phyloP scores from a whole-genome alignment of 805 yeast species.

The Pichia paraexigua region DNA sequence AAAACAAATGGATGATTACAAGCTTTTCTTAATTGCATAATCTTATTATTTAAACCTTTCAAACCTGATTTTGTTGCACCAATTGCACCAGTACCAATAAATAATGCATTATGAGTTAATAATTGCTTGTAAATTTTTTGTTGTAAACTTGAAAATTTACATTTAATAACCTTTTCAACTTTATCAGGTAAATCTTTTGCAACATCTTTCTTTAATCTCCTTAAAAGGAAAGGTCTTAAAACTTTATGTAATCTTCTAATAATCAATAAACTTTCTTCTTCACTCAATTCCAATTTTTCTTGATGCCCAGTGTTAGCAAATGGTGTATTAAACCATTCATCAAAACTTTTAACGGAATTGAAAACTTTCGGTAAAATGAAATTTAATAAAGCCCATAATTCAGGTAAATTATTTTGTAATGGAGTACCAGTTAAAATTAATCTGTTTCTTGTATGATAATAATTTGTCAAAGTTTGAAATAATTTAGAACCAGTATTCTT shows the following conservation, averaged over 20 bases:
- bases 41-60: conserved; percentile 71
- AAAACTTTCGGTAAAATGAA: conserved; percentile 78
- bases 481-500: conserved; percentile 70
- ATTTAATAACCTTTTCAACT: conserved; percentile 74
- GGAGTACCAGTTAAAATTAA: conserved; percentile 86
- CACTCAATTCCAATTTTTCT: conserved; percentile 72
- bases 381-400: conserved; percentile 76
- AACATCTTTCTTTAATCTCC: conserved; percentile 82
- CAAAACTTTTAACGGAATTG: conserved; percentile 79
- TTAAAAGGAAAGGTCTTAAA: conserved; percentile 71
- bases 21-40: conserved; percentile 79
- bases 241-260: conserved; percentile 83
- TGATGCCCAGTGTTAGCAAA: conserved; percentile 80
- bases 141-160: conserved; percentile 70
- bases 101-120: conserved; percentile 62
- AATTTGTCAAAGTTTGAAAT: conserved; percentile 60
- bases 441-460: conserved; percentile 68
- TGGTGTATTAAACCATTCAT: conserved; percentile 87
- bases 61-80: conserved; percentile 58
- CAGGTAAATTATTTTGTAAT: conserved; percentile 76
- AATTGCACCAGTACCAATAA: conserved; percentile 51
- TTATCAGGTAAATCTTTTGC: conserved; percentile 82
- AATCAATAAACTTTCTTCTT: conserved; percentile 77
- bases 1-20: conserved; percentile 86
- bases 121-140: conserved; percentile 65